Percentiles rank a stretch among this genome's conserved stretches.
Conservation (phyloP, 2,329 filamentous ascomycete genomes). For the Fonsecaea multimorphosa region DNA sequence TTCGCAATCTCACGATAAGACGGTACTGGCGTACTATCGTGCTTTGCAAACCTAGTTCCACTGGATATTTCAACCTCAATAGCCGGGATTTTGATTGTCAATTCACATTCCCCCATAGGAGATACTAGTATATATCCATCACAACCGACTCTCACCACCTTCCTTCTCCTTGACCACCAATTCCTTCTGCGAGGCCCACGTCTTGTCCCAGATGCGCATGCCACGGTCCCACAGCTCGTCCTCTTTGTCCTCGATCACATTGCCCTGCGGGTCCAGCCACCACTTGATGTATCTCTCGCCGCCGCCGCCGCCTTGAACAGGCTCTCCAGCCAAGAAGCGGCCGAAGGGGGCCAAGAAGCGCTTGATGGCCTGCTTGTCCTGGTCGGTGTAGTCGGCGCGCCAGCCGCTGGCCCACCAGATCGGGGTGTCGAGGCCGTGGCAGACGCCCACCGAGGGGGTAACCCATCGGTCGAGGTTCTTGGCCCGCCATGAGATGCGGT, state of each 20-base stretch:
- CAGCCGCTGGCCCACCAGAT: conserved; percentile 40
- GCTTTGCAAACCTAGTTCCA: no score
- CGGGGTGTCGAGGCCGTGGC: conserved; percentile 37
- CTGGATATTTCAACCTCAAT: no score
- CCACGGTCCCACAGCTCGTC: conserved; percentile 38
- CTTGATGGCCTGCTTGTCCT: conserved; percentile 30
- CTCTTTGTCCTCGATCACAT: conserved; percentile 31
- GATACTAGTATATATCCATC: neutral
- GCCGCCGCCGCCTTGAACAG: conserved; percentile 20
- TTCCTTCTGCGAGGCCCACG: conserved; percentile 35
- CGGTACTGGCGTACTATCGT: no score
- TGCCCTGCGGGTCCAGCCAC: conserved; percentile 33
- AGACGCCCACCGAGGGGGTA: conserved; percentile 35
- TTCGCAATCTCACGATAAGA: no score
- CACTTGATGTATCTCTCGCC: conserved; percentile 27
- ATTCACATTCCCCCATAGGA: no score
- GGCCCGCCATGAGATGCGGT: conserved; percentile 40
- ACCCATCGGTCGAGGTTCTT: conserved; percentile 36
- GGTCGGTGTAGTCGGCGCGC: conserved; percentile 33
- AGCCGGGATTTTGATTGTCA: no score
- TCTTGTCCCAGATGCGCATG: conserved; percentile 35
- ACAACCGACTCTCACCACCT: neutral
- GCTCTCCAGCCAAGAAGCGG: conserved; percentile 35
- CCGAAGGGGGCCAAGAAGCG: conserved; percentile 38
- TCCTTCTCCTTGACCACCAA: conserved; percentile 27